Evolutionary conservation across 1,284 basidiomycete species (phyloP), one percentile per base, ranked within the genome.

Genomic region (Heliocybe sulcata): DNA sequence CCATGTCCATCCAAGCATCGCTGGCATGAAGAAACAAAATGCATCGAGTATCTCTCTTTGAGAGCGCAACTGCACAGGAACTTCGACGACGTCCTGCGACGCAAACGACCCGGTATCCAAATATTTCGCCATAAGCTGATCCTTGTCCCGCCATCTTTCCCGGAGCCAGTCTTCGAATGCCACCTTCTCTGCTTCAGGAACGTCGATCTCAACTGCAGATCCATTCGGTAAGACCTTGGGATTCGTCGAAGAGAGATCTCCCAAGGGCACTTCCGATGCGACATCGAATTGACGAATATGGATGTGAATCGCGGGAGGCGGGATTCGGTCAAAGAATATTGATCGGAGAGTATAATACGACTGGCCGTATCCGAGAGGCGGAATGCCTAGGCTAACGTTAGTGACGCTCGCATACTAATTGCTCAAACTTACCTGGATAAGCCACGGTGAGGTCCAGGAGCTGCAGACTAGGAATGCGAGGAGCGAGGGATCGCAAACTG

Each of bases 391-490:
- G 19, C n/a, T 19, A 23, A 52, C 26, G 49, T 53, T 38, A 10
- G 38, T 12, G 25, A 11, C 6, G 22, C 33, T 51, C 47, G 47
- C 26, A 26, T n/a, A 29, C 45, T 27, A 8, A 19, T 42, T 42
- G 23, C 45, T 10, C 51, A 35, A 33, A 54, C 71, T 61, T 67
- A 75, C 94, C 94, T 54, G 94, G 93, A 69, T 98, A 98, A 19
- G 89, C 82, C 59, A 95, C 80, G 0, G 95, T 97, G 47, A 94
- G 73, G 65, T 96, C 94, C n/a, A 98, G 74, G 19, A 99, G 71
- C 62, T 87, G 81, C 58, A 98, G 75, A 57, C 81, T 80, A 20
- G 87, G 86, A 45, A 96, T 80, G 53, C 87, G 80, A 19, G 90
- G 86, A 9, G 84, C 77, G 9, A 98, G 79, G 0, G 92, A 87